Percentiles rank a stretch among this genome's conserved stretches.
Evolutionary conservation across 345 rosid genomes (phyloP).

Genomic region (Salix viminalis): DNA sequence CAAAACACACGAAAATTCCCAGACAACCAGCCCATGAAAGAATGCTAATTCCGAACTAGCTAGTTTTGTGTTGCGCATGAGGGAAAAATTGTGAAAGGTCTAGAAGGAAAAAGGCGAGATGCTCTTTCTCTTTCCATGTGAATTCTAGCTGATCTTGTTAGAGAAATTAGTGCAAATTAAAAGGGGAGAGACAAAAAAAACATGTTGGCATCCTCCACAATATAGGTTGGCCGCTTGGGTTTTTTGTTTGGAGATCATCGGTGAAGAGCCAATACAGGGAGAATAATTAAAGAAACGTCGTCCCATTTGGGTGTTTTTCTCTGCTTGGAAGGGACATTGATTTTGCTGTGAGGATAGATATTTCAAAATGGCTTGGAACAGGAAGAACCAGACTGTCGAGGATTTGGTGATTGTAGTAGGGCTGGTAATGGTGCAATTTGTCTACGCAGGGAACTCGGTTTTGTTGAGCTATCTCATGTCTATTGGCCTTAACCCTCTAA

Average conservation of each 20-base stretch:
- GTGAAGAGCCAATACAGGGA: not conserved
- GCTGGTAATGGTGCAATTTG: constrained; percentile 56
- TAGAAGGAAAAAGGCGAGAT: not conserved
- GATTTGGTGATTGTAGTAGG: constrained; percentile 57
- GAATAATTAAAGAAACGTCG: not conserved
- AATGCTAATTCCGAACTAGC: not conserved
- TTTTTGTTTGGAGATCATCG: not conserved
- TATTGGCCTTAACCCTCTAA: constrained; percentile 55
- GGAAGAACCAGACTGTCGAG: constrained; percentile 45
- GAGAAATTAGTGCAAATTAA: not conserved
- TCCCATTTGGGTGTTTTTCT: not conserved
- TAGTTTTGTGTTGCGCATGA: not conserved
- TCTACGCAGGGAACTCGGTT: constrained; percentile 58
- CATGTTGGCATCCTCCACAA: not conserved
- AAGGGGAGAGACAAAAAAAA: not conserved
- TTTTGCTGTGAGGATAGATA: not conserved
- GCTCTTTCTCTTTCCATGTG: not conserved
- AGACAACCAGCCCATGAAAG: not conserved
- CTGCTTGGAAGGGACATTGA: not conserved
- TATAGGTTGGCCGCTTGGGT: not conserved
- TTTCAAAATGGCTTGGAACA: constrained; percentile 15
- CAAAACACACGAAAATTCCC: not conserved
- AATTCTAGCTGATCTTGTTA: not conserved
- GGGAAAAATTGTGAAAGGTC: not conserved
- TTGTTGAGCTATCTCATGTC: constrained; percentile 75